phyloP scores from a whole-genome alignment of 2,329 filamentous ascomycete genomes.

The Botrytis aclada region DNA sequence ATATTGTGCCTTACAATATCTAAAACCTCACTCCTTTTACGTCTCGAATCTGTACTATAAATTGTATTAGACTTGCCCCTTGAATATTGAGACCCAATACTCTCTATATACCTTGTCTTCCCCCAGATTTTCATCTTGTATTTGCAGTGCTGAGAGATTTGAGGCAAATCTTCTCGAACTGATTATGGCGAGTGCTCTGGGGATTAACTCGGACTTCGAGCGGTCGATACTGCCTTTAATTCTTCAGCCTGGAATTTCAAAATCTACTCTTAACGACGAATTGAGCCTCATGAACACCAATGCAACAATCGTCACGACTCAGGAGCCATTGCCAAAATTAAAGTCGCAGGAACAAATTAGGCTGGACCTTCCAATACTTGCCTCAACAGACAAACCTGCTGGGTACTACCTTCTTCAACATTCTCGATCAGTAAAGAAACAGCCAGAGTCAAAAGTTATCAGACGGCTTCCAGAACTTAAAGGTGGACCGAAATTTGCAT shows the following conservation, averaged over 20 bases:
- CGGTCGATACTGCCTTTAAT: not conserved
- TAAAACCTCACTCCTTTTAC: not conserved
- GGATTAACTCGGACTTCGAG: not conserved
- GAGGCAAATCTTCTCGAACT: not conserved
- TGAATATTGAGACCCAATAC: not conserved
- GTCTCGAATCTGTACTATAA: not conserved
- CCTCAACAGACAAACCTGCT: not conserved
- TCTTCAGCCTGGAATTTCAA: not conserved
- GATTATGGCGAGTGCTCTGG: not conserved
- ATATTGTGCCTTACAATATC: not conserved
- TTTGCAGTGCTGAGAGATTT: not conserved
- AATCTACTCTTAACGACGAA: not conserved
- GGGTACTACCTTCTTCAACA: constrained; percentile 4
- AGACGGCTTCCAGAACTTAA: not conserved
- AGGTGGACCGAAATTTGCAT: not conserved
- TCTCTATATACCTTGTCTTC: too few species aligned
- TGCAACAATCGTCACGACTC: not conserved
- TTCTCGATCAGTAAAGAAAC: not conserved
- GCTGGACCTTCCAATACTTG: not conserved
- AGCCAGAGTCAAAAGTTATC: not conserved
- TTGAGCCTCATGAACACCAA: not conserved
- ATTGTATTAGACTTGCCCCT: not conserved
- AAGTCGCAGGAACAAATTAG: not conserved
- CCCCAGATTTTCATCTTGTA: not conserved
- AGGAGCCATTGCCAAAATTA: not conserved